Evolutionary conservation across 2,329 filamentous ascomycete species (phyloP).

Genomic region (Knoxdaviesia capensis): DNA sequence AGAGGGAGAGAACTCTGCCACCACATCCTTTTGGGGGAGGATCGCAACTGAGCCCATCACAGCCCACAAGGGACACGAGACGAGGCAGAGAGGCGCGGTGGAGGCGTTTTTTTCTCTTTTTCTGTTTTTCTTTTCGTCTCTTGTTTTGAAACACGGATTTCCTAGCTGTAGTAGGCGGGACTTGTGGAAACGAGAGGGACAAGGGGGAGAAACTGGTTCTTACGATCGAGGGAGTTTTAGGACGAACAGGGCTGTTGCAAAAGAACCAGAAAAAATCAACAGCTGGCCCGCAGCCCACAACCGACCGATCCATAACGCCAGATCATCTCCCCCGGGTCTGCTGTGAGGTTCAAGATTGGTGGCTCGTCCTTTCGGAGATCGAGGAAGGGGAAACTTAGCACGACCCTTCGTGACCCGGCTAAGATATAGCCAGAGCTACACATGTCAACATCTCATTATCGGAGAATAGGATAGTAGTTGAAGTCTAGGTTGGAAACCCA

Average conservation of each 20-base stretch:
- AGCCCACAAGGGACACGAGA: too few species aligned
- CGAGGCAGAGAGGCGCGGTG: too few species aligned
- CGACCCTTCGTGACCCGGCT: neutral
- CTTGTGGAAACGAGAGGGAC: neutral
- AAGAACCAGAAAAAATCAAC: neutral
- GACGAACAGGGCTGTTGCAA: neutral
- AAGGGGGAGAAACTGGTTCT: neutral
- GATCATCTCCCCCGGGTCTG: too few species aligned
- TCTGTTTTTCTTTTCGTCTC: neutral
- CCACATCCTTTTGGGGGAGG: too few species aligned
- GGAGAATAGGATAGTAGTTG: too few species aligned
- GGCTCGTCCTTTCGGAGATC: neutral
- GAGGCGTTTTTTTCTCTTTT: neutral
- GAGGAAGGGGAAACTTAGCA: neutral
- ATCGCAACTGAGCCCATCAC: too few species aligned
- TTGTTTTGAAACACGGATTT: neutral
- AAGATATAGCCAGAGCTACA: too few species aligned
- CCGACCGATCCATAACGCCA: too few species aligned
- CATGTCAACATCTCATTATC: too few species aligned
- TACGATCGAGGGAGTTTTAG: neutral
- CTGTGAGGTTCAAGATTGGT: neutral
- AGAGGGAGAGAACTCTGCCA: too few species aligned
- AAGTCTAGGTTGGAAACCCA: too few species aligned
- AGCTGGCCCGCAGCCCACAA: neutral
- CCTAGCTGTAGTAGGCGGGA: neutral